phyloP scores from a whole-genome alignment of 2,329 filamentous ascomycete genomes.

The Colletotrichum spinosum region DNA sequence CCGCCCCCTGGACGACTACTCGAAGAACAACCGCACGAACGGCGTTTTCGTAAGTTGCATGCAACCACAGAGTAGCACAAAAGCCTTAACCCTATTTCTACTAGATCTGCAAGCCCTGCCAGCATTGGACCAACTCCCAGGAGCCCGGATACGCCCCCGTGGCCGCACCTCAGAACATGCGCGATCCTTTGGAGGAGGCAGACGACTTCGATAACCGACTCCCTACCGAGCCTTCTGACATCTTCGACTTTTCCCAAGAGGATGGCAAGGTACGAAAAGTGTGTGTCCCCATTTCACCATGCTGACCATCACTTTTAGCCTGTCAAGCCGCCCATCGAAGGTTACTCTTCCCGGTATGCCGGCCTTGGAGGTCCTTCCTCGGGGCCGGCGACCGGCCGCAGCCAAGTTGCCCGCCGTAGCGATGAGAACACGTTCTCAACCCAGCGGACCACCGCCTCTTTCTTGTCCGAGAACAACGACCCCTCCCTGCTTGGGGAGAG shows the following conservation, averaged over 20 bases:
- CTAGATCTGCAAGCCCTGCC: slow-evolving; percentile 50
- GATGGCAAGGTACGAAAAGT: slow-evolving; percentile 7
- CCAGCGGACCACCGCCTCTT: neutral
- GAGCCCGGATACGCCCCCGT: slow-evolving; percentile 43
- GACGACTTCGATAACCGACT: slow-evolving; percentile 10
- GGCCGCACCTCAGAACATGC: slow-evolving; percentile 20
- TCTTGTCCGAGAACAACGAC: neutral
- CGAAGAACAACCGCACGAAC: slow-evolving; percentile 43
- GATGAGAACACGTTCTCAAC: slow-evolving; percentile 6
- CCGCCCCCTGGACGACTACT: slow-evolving; percentile 46
- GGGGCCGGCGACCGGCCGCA: neutral
- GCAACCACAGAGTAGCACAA: neutral
- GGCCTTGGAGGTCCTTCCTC: neutral
- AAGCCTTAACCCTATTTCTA: neutral
- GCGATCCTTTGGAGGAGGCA: slow-evolving; percentile 21
- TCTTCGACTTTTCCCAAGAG: slow-evolving; percentile 19
- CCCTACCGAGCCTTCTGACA: slow-evolving; percentile 25
- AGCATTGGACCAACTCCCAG: slow-evolving; percentile 50
- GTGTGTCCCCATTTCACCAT: neutral
- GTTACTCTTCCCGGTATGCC: neutral
- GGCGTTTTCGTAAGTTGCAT: slow-evolving; percentile 45
- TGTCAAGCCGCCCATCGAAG: slow-evolving; percentile 27
- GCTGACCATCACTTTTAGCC: slow-evolving; percentile 15
- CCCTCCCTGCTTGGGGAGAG: neutral
- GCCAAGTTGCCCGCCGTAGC: neutral